Percentiles rank a stretch among this genome's conserved stretches.
These are phyloP conservation scores for Musa beccarii DNA, from an alignment of 176 grass and related monocot species.

Conservation along the genomic window DNA sequence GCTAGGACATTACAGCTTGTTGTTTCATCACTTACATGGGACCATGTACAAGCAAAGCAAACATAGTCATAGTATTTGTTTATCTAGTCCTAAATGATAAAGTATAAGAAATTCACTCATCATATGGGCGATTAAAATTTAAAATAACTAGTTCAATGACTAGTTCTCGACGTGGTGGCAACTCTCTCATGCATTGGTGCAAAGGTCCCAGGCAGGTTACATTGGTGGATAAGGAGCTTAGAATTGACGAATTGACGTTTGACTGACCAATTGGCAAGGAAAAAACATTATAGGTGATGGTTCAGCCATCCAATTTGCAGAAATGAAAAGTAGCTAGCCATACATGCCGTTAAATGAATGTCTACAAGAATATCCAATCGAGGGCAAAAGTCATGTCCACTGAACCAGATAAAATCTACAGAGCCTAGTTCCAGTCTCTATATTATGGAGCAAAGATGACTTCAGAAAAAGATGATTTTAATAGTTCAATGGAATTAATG, in stretches of 20 bases:
- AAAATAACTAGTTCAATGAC: neutral
- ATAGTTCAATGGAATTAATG: too few species aligned
- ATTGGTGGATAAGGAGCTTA: neutral
- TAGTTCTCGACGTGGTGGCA: neutral
- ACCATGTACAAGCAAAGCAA: neutral
- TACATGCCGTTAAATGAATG: neutral
- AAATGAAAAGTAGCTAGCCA: neutral
- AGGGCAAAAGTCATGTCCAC: neutral
- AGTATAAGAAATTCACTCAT: neutral
- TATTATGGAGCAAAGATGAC: too few species aligned
- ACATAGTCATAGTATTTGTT: neutral
- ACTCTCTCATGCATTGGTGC: too few species aligned
- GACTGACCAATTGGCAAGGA: neutral
- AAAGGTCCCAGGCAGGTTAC: too few species aligned
- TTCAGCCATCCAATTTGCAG: neutral
- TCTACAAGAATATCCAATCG: neutral
- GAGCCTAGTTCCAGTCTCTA: too few species aligned
- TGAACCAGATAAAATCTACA: too few species aligned
- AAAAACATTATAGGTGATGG: neutral
- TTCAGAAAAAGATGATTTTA: too few species aligned
- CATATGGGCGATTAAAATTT: neutral
- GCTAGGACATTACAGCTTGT: too few species aligned
- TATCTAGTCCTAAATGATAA: neutral
- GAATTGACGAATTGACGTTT: neutral
- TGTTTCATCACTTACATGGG: neutral